Evolutionary conservation across 768 basidiomycete species (phyloP).

Genomic region (Naganishia vishniacii): DNA sequence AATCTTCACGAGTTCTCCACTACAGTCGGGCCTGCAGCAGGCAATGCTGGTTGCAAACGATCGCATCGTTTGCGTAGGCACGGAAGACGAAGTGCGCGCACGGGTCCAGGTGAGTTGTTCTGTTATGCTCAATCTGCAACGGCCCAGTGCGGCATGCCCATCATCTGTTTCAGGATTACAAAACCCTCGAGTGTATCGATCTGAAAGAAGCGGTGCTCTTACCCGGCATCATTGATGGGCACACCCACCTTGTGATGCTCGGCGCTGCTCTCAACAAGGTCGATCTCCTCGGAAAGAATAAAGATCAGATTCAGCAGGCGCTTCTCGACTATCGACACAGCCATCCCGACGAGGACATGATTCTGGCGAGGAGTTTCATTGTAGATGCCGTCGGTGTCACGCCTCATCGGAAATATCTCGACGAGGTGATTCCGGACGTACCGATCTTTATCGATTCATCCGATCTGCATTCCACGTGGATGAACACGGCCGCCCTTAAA

Average conservation of each 20-base stretch:
- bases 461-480: conserved; percentile 32
- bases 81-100: background rate
- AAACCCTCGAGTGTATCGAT: background rate
- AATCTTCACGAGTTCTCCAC: conserved; percentile 26
- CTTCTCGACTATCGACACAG: background rate
- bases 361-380: conserved; percentile 27
- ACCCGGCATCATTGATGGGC: conserved; percentile 33
- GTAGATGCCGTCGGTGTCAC: conserved; percentile 21
- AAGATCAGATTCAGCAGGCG: conserved; percentile 22
- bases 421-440: conserved; percentile 28
- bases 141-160: background rate
- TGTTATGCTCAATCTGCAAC: background rate
- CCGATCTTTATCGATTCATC: conserved; percentile 32
- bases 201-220: conserved; percentile 27
- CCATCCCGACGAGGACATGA: conserved; percentile 2
- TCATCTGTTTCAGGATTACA: background rate
- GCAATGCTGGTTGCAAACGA: conserved; percentile 19
- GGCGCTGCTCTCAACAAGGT: conserved; percentile 23
- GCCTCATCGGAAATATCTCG: conserved; percentile 25
- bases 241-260: conserved; percentile 31
- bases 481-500: conserved; percentile 28
- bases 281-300: conserved; percentile 12
- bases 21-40: conserved; percentile 14
- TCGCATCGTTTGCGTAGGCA: conserved; percentile 12
- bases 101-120: background rate